These are phyloP conservation scores for Acephala macrosclerotiorum DNA, from an alignment of 2,329 filamentous ascomycete species.

Conservation along the genomic window DNA sequence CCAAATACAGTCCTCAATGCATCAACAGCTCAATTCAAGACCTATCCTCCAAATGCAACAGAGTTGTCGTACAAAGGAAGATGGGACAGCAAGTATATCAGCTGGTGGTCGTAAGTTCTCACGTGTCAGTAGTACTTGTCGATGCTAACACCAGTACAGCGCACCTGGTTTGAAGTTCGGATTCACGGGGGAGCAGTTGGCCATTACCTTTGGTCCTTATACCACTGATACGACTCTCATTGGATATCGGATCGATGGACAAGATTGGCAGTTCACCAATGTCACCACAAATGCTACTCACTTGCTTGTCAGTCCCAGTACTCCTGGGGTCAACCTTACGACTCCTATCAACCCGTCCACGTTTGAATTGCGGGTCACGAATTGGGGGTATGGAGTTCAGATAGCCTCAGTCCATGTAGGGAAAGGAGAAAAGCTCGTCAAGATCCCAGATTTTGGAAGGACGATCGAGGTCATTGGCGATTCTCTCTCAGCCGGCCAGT, in stretches of 20 bases:
- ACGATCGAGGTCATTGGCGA: slow-evolving; percentile 54
- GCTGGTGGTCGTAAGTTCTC: slow-evolving; percentile 62
- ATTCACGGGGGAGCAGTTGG: slow-evolving; percentile 34
- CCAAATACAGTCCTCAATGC: slow-evolving; percentile 50
- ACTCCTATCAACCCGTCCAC: slow-evolving; percentile 52
- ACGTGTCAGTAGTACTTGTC: neutral
- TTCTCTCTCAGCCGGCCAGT: slow-evolving; percentile 62
- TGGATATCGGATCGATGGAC: slow-evolving; percentile 63
- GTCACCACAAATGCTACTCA: slow-evolving; percentile 63
- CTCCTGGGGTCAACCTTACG: slow-evolving; percentile 53
- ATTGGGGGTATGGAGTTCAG: slow-evolving; percentile 67
- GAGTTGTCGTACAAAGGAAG: slow-evolving; percentile 68
- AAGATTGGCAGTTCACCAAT: slow-evolving; percentile 68
- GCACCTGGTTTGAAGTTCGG: slow-evolving; percentile 36
- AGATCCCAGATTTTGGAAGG: slow-evolving; percentile 47
- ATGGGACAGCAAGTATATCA: slow-evolving; percentile 67
- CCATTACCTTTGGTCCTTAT: slow-evolving; percentile 33
- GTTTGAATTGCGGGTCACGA: slow-evolving; percentile 66
- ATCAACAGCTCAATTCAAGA: slow-evolving; percentile 50
- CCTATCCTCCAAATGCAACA: slow-evolving; percentile 57
- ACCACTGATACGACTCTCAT: slow-evolving; percentile 53
- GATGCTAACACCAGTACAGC: slow-evolving; percentile 16
- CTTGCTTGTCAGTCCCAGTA: slow-evolving; percentile 57
- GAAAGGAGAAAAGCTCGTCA: slow-evolving; percentile 52
- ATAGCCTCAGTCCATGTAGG: slow-evolving; percentile 59